Base-by-base conservation (phyloP, 2,329 filamentous ascomycete species). In the Gaeumannomyces tritici region DNA sequence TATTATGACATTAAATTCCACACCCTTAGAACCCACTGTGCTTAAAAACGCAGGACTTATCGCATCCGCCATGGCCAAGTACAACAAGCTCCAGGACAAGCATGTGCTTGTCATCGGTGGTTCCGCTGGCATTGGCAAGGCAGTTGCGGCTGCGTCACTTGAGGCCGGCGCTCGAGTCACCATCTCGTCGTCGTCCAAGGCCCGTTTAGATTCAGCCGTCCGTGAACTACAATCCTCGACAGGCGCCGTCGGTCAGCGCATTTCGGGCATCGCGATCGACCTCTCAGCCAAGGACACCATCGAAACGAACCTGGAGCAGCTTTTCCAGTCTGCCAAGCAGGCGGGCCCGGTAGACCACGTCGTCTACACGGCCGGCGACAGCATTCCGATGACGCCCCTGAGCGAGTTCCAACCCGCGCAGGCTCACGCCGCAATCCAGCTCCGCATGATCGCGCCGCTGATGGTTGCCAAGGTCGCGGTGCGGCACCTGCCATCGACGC, bases 61-160 rank as follows among this genome's bases (percentile, higher is more conserved):
- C 42, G 73, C 71, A 65, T 62, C 70, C 2, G 67, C 68, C 62
- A 73, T 69, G 62, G 70, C 66, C 61, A 67, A 68, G 62, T 73
- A 72, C 66, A 62, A 63, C 59, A 76, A 76, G 65, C 70, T 76
- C 24, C 68, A 71, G 26, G 67, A 68, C 66, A 69, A 69, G 55
- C 74, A 73, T 64, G 72, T 87, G 67, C 80, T 90, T 55, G 73
- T 89, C 68, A 77, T 89, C 58, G 87, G 87, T 57, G 87, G 85
- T 55, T 82, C 83, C 2, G 79, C 81, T 21, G 87, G 87, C 61
- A 85, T 89, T 55, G 87, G 86, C 35, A 84, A 79, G 65, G 79
- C 75, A 62, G 82, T 86, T 13, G 85, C 86, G 61, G 80, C 87
- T 75, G 81, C 79, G 2, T 74, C 77, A 18, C 70, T 88, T 55